phyloP scores from a whole-genome alignment of 257 asterid species.

The Mentha longifolia region DNA sequence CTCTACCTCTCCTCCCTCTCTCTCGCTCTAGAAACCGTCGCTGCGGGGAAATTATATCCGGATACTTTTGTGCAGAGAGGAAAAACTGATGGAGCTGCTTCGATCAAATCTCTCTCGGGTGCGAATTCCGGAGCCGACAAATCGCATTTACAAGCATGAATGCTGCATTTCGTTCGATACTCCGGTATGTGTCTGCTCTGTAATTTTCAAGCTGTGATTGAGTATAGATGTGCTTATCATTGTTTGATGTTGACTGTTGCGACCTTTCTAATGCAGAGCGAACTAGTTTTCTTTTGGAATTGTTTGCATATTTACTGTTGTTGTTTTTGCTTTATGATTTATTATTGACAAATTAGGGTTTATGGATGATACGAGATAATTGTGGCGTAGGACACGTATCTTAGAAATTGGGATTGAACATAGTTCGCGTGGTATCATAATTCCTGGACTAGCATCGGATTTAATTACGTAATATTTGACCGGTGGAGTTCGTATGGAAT shows the following conservation, averaged over 20 bases:
- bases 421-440: not conserved
- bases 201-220: not conserved
- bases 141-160: slow-evolving; percentile 92
- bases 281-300: not conserved
- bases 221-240: slow-evolving; percentile 7
- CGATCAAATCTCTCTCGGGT: slow-evolving; percentile 87
- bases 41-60: slow-evolving; percentile 22
- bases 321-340: slow-evolving; percentile 6
- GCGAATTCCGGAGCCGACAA: slow-evolving; percentile 95
- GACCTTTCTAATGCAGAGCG: not conserved
- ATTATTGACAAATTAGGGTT: slow-evolving; percentile 34
- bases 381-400: not conserved
- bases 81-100: slow-evolving; percentile 72
- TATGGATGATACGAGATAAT: slow-evolving; percentile 18
- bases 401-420: not conserved
- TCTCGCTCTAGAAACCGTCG: slow-evolving; percentile 17
- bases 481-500: slow-evolving; percentile 13
- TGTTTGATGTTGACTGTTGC: not conserved
- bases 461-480: not conserved
- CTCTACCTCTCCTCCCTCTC: not conserved
- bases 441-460: slow-evolving; percentile 3
- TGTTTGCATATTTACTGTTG: slow-evolving; percentile 1
- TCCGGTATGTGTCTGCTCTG: slow-evolving; percentile 61
- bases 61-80: not conserved
- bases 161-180: slow-evolving; percentile 95